Base-by-base conservation (phyloP, 2,329 filamentous ascomycete genomes). In the Diaporthe citriasiana region DNA sequence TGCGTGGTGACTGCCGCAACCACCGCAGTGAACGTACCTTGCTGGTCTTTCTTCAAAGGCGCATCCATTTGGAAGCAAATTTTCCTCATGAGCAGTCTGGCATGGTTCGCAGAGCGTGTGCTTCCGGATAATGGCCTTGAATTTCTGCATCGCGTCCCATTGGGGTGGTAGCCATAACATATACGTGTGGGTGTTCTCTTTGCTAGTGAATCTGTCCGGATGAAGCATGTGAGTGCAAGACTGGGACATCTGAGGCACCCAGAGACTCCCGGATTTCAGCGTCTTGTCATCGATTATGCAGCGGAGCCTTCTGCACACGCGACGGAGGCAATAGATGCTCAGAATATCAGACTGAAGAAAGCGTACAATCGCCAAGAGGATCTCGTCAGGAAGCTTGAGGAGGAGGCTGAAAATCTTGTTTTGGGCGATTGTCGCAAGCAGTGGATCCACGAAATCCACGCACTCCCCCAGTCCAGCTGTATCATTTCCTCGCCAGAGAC, bases 381-480 rank as follows among this genome's bases (percentile, higher is more conserved):
- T n/a, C 55, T 57, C 55, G 55, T 57, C 55, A 5, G 55, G 55
- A 35, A 57, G 55, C 33, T 57, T 57, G 55, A 38, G 55, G 3
- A 57, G 12, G 55, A 13, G 55, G 22, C 55, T 57, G 19, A 38
- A 57, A 2, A 38, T 19, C 55, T 25, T 38, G 33, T 57, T 57
- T 6, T n/a, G 33, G 4, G 19, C 22, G 10, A 9, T 15, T 13
- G 55, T 33, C 22, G 55, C 55, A 22, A 57, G 30, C 55, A 57
- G 33, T 38, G 55, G 55, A 25, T 57, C 55, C 13, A 57, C 19
- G 8, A 25, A 13, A 7, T 38, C 30, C 22, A 9, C 2, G 2
- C 3, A 57, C 6, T 38, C 33, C 9, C 30, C 22, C 19, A 35
- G 30, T 15, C 6, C 12, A 57, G 55, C 55, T 6, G 9, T 19